Percentiles rank a stretch among this genome's conserved stretches.
phyloP scores from a whole-genome alignment of 2,329 filamentous ascomycete genomes.

The Fusarium secorum region DNA sequence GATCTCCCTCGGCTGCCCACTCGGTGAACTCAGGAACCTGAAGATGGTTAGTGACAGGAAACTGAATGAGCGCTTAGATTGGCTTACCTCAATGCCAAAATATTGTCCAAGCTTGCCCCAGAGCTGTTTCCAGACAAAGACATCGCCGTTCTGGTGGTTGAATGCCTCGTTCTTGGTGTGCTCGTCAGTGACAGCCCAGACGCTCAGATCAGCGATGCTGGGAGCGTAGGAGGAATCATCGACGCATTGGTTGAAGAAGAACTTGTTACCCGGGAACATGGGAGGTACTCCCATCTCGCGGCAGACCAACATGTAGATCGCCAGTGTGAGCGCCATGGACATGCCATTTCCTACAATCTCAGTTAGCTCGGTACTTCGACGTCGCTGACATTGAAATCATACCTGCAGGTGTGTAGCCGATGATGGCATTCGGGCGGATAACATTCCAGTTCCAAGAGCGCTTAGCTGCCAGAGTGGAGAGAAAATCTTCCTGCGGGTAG shows the following conservation, averaged over 20 bases:
- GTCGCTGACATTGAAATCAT: neutral
- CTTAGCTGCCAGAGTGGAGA: slow-evolving; percentile 20
- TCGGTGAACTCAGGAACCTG: slow-evolving; percentile 6
- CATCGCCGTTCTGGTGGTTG: slow-evolving; percentile 24
- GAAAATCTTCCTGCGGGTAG: slow-evolving; percentile 27
- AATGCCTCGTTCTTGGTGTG: slow-evolving; percentile 25
- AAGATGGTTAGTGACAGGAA: too few relatives aligned
- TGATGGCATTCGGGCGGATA: slow-evolving; percentile 28
- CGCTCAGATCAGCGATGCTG: slow-evolving; percentile 18
- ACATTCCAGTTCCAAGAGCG: slow-evolving; percentile 28
- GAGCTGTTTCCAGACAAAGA: slow-evolving; percentile 23
- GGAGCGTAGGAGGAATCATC: slow-evolving; percentile 28
- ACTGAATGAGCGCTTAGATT: too few relatives aligned
- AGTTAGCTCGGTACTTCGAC: neutral
- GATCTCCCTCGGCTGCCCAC: slow-evolving; percentile 23
- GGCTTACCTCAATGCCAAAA: slow-evolving; percentile 14
- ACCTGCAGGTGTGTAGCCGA: slow-evolving; percentile 25
- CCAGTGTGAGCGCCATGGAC: slow-evolving; percentile 25
- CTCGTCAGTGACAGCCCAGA: slow-evolving; percentile 13
- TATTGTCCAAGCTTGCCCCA: neutral
- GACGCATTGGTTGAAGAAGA: slow-evolving; percentile 16
- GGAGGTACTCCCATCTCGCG: slow-evolving; percentile 16
- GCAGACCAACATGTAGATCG: slow-evolving; percentile 25
- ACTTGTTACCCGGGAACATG: slow-evolving; percentile 26
- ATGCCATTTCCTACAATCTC: slow-evolving; percentile 13